These are phyloP conservation scores for Cordyceps pruinosa DNA, from an alignment of 2,329 filamentous ascomycete species.

Conservation along the genomic window DNA sequence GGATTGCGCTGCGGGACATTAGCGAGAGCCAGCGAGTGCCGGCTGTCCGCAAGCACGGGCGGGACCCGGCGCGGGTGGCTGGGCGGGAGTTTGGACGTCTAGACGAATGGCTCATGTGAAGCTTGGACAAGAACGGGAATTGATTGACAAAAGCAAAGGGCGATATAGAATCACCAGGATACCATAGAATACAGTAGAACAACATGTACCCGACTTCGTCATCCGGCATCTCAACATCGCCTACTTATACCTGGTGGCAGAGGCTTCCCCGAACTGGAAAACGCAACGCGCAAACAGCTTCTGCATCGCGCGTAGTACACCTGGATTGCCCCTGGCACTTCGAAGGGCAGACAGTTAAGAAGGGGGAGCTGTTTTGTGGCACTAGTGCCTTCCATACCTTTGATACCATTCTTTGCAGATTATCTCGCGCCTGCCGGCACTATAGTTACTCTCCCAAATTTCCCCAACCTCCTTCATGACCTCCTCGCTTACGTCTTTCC, in stretches of 20 bases:
- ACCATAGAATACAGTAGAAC: background rate
- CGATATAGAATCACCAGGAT: background rate
- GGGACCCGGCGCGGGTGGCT: background rate
- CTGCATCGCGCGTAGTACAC: constrained; percentile 22
- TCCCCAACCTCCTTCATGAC: too few relatives aligned
- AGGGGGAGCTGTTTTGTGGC: too few relatives aligned
- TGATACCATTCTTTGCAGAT: too few relatives aligned
- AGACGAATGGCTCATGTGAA: constrained; percentile 7
- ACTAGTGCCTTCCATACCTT: too few relatives aligned
- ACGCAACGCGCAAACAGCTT: constrained; percentile 24
- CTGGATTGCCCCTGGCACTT: too few relatives aligned
- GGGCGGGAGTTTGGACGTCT: background rate
- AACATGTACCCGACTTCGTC: background rate
- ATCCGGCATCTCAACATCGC: background rate
- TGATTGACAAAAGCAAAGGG: background rate
- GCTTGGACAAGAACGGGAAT: background rate
- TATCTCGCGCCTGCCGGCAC: too few relatives aligned
- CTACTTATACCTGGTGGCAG: constrained; percentile 31
- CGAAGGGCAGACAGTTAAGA: too few relatives aligned
- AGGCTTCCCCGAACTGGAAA: constrained; percentile 22
- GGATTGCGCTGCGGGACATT: constrained; percentile 5
- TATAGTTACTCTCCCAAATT: too few relatives aligned
- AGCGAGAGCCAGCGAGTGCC: constrained; percentile 8
- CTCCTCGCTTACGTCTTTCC: too few relatives aligned
- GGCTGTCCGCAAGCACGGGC: constrained; percentile 4